phyloP scores from a whole-genome alignment of 441 rosid genomes.

The Hura crepitans region DNA sequence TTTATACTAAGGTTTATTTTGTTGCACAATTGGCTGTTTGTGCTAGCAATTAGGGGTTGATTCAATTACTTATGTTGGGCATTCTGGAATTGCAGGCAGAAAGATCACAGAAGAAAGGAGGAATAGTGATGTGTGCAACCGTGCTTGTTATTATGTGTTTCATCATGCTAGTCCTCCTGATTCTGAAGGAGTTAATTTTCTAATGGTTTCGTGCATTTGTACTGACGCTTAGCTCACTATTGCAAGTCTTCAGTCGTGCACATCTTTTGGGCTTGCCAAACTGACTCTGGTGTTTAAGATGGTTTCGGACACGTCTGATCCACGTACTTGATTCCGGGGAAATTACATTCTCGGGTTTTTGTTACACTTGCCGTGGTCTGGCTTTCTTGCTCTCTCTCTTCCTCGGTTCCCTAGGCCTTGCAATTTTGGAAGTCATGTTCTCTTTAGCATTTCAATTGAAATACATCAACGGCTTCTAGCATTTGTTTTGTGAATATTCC shows the following conservation, averaged over 20 bases:
- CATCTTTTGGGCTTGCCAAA: not conserved
- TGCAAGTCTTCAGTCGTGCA: not conserved
- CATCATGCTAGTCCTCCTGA: slow-evolving; percentile 64
- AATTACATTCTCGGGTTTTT: too few relatives aligned
- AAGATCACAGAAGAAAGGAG: slow-evolving; percentile 72
- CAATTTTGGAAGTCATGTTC: too few relatives aligned
- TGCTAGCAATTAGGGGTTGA: not conserved
- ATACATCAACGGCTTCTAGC: too few relatives aligned
- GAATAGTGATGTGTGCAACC: slow-evolving; percentile 80
- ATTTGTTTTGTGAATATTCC: too few relatives aligned
- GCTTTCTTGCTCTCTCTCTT: too few relatives aligned
- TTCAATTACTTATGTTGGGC: not conserved
- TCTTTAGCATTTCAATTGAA: too few relatives aligned
- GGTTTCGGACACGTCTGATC: too few relatives aligned
- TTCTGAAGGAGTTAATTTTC: slow-evolving; percentile 59
- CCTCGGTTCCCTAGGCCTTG: too few relatives aligned
- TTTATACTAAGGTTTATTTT: not conserved
- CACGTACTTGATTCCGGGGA: too few relatives aligned
- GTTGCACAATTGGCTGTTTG: not conserved
- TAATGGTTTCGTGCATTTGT: slow-evolving; percentile 20
- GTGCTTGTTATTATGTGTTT: slow-evolving; percentile 85
- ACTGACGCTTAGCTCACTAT: not conserved
- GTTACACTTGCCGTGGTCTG: too few relatives aligned
- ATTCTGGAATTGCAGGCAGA: slow-evolving; percentile 56
- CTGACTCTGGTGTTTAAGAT: too few relatives aligned